A percentile compares a stretch with the other conserved stretches of the same genome.
phyloP scores from a whole-genome alignment of 1,284 basidiomycete species.

The Rhodotorula sp. region DNA sequence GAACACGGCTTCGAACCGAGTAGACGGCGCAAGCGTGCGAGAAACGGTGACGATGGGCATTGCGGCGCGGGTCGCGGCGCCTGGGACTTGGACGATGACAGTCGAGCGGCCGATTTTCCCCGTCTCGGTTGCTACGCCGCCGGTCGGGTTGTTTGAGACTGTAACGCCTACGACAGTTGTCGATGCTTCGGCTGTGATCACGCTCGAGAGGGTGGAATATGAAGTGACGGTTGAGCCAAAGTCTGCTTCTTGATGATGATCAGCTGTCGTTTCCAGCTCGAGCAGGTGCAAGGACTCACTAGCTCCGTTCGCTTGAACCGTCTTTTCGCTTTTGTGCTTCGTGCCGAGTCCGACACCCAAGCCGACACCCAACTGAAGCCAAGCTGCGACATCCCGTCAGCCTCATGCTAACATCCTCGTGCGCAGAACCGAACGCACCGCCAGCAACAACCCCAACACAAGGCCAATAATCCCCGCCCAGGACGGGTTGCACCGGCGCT shows the following conservation, averaged over 20 bases:
- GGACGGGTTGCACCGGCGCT: conserved; percentile 8
- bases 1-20: conserved; percentile 14
- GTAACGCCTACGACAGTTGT: conserved; percentile 7
- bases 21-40: not conserved
- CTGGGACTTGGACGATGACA: conserved; percentile 1
- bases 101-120: conserved; percentile 22
- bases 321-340: conserved; percentile 1
- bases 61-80: not conserved
- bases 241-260: not conserved
- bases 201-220: conserved; percentile 3
- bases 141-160: not conserved
- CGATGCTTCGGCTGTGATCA: conserved; percentile 4
- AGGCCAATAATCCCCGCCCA: conserved; percentile 7
- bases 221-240: not conserved
- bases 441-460: not conserved
- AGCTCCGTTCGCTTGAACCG: not conserved
- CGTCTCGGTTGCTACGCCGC: not conserved
- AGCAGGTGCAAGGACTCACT: not conserved
- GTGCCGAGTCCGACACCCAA: conserved; percentile 29
- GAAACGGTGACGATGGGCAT: conserved; percentile 15
- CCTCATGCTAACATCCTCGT: too few species aligned
- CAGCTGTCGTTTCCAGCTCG: too few species aligned
- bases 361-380: conserved; percentile 30
- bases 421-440: not conserved
- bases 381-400: not conserved